A percentile compares a stretch with the other conserved stretches of the same genome.
These are phyloP conservation scores for Priceomyces castillae DNA, from an alignment of 805 yeast genomes.

Conservation along the genomic window DNA sequence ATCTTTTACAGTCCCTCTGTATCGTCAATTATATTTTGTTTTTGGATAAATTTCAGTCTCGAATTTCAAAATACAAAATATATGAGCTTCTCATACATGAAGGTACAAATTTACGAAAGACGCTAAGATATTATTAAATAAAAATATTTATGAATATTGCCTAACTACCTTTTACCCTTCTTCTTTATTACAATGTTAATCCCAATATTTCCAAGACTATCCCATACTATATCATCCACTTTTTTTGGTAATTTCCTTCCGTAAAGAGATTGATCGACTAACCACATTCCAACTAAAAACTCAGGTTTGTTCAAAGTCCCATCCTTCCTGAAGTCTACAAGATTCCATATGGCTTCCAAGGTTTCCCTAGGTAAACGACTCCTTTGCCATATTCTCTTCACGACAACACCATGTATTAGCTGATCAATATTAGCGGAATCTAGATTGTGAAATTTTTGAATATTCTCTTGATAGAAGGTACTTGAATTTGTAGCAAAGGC, in stretches of 20 bases:
- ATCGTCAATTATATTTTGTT: background rate
- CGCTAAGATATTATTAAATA: background rate
- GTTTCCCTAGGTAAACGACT: conserved; percentile 67
- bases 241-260: conserved; percentile 83
- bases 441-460: conserved; percentile 29
- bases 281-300: conserved; percentile 96
- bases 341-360: conserved; percentile 59
- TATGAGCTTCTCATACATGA: background rate
- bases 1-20: conserved; percentile 14
- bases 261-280: conserved; percentile 91
- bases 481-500: conserved; percentile 23
- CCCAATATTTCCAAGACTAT: conserved; percentile 59
- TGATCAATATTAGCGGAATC: conserved; percentile 25
- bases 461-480: conserved; percentile 17
- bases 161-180: conserved; percentile 21
- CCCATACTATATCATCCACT: conserved; percentile 74
- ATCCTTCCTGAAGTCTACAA: conserved; percentile 64
- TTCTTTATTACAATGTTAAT: conserved; percentile 37
- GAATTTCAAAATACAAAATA: background rate
- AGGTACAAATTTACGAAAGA: background rate
- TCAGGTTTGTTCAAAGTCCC: conserved; percentile 78
- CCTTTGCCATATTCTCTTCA: conserved; percentile 75
- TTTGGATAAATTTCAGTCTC: background rate
- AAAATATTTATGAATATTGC: background rate
- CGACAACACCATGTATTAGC: conserved; percentile 60